Conservation (phyloP, 306 rosid genomes). For the Ochetophila trinervis region DNA sequence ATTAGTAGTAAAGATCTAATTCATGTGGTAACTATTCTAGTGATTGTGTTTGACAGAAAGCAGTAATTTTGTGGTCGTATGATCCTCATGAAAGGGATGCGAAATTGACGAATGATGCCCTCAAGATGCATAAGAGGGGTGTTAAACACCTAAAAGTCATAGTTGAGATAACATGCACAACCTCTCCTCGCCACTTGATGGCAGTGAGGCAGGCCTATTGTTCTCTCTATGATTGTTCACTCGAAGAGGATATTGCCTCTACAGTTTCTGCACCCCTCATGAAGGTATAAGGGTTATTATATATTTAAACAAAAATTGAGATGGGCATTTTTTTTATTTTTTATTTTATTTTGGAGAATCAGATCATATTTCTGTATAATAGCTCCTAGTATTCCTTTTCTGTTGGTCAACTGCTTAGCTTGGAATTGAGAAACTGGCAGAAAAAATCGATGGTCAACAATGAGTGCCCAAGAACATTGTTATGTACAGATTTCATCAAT, state of each 20-base stretch:
- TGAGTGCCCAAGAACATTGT: no score
- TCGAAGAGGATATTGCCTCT: conserved; percentile 82
- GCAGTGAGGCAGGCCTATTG: conserved; percentile 78
- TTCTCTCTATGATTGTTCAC: conserved; percentile 64
- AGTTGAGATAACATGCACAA: conserved; percentile 80
- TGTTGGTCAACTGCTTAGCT: no score
- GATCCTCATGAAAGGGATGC: conserved; percentile 92
- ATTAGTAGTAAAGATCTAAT: neutral
- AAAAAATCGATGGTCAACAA: no score
- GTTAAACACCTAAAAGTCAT: conserved; percentile 51
- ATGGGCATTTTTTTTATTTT: no score
- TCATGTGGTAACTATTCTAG: conserved; percentile 5
- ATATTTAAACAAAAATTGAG: neutral
- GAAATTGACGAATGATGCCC: conserved; percentile 51
- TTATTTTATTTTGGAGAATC: neutral
- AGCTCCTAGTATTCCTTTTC: no score
- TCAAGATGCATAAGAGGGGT: conserved; percentile 45
- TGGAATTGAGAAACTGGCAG: no score
- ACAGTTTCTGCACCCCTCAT: conserved; percentile 50
- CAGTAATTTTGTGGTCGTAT: conserved; percentile 61
- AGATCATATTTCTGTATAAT: neutral
- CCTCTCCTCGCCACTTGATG: conserved; percentile 81
- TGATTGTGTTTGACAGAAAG: conserved; percentile 51
- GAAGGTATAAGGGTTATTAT: conserved; percentile 43
- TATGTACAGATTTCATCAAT: no score